Conservation (phyloP, 2,329 filamentous ascomycete species). For the Chrysosporium queenslandicum region DNA sequence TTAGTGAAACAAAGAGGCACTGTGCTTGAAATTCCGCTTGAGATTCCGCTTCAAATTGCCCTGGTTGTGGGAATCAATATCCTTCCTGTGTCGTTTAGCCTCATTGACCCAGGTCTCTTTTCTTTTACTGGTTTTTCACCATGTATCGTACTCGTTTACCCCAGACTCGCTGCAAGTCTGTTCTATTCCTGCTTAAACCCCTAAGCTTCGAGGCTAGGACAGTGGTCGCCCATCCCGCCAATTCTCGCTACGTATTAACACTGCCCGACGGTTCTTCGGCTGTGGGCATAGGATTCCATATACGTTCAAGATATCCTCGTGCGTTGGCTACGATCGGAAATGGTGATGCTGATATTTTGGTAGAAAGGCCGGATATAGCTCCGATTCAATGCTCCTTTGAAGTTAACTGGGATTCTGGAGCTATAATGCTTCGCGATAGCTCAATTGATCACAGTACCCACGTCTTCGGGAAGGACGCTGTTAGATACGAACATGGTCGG, state of each 20-base stretch:
- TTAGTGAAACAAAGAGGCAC: too few species aligned
- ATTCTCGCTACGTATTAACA: constrained; percentile 8
- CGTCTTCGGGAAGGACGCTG: not conserved
- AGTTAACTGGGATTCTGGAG: constrained; percentile 11
- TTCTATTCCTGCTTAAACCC: too few species aligned
- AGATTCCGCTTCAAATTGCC: too few species aligned
- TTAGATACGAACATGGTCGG: not conserved
- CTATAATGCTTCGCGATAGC: constrained; percentile 6
- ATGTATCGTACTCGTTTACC: too few species aligned
- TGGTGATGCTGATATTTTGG: constrained; percentile 15
- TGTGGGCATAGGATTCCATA: constrained; percentile 9
- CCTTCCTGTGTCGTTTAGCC: too few species aligned
- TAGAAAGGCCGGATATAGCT: constrained; percentile 17
- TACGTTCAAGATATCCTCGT: constrained; percentile 3
- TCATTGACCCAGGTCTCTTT: too few species aligned
- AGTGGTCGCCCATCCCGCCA: constrained; percentile 12
- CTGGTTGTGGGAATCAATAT: too few species aligned
- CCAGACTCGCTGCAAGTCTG: too few species aligned
- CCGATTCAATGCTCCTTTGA: constrained; percentile 20
- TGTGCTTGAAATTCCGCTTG: too few species aligned
- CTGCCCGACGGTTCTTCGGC: not conserved
- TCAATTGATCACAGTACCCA: constrained; percentile 6
- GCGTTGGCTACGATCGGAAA: constrained; percentile 17
- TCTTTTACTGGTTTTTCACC: too few species aligned
- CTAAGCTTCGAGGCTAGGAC: too few species aligned